phyloP scores from a whole-genome alignment of 176 grass and related monocot species.

The Secale cereale region DNA sequence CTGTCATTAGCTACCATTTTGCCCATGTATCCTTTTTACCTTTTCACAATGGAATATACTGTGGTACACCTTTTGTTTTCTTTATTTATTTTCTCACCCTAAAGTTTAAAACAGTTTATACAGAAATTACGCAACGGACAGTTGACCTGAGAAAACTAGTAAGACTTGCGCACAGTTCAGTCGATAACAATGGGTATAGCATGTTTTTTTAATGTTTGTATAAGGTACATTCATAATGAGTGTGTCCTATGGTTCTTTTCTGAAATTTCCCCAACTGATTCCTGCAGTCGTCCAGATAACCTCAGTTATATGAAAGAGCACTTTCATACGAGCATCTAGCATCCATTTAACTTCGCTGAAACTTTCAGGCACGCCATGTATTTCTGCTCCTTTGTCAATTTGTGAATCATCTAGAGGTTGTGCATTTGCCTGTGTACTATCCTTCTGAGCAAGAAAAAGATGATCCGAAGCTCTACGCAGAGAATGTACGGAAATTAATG shows the following conservation, averaged over 20 bases:
- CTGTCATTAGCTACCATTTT: neutral
- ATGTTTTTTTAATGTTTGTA: neutral
- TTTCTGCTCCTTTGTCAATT: slow-evolving; percentile 94
- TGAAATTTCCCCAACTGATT: neutral
- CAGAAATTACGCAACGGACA: neutral
- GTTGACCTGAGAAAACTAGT: neutral
- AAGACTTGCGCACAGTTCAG: neutral
- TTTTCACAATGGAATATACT: neutral
- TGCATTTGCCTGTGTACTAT: slow-evolving; percentile 77
- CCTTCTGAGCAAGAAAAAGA: slow-evolving; percentile 88
- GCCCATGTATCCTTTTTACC: neutral
- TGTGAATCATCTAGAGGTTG: slow-evolving; percentile 80
- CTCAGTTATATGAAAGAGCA: neutral
- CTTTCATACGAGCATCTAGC: neutral
- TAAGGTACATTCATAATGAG: neutral
- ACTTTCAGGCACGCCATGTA: slow-evolving; percentile 70
- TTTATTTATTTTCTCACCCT: neutral
- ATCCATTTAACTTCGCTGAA: neutral
- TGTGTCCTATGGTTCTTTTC: neutral
- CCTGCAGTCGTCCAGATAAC: neutral
- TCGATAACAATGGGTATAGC: neutral
- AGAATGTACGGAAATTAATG: slow-evolving; percentile 85
- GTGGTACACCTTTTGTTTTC: neutral
- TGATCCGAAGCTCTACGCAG: slow-evolving; percentile 77
- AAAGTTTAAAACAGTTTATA: neutral